Evolutionary conservation across 495 filamentous ascomycete species (phyloP).

Genomic region (Xylaria bambusicola): DNA sequence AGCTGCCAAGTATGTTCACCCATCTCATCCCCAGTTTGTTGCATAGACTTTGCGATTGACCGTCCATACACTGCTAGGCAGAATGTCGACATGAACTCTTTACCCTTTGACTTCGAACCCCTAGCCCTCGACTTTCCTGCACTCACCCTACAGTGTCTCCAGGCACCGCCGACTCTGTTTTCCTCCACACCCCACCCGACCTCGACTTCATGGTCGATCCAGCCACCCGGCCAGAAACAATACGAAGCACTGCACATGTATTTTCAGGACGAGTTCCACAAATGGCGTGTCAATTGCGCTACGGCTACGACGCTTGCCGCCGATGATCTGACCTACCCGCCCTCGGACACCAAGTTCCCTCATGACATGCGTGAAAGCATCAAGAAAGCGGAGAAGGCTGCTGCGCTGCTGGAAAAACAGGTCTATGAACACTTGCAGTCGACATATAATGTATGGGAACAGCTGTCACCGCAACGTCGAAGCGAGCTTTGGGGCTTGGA

Average conservation of each 20-base stretch:
- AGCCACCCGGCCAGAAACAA: slow-evolving; percentile 69
- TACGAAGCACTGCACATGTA: slow-evolving; percentile 67
- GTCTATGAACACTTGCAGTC: slow-evolving; percentile 67
- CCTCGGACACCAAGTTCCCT: slow-evolving; percentile 22
- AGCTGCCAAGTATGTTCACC: slow-evolving; percentile 69
- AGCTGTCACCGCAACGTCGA: slow-evolving; percentile 55
- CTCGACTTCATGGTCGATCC: slow-evolving; percentile 70
- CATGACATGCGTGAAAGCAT: slow-evolving; percentile 48
- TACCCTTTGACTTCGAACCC: slow-evolving; percentile 81
- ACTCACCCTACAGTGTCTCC: slow-evolving; percentile 76
- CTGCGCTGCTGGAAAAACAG: slow-evolving; percentile 59
- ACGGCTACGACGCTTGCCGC: slow-evolving; percentile 43
- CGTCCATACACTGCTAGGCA: slow-evolving; percentile 36
- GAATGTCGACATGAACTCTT: slow-evolving; percentile 46
- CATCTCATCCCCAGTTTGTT: not conserved
- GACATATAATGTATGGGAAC: slow-evolving; percentile 71
- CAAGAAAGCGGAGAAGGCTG: slow-evolving; percentile 39
- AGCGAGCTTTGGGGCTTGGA: slow-evolving; percentile 77
- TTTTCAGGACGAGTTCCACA: slow-evolving; percentile 64
- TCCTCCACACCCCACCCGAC: slow-evolving; percentile 69
- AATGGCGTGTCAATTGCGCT: slow-evolving; percentile 55
- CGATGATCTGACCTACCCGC: slow-evolving; percentile 46
- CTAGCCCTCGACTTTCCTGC: slow-evolving; percentile 78
- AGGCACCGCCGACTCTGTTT: slow-evolving; percentile 75
- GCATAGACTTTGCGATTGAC: slow-evolving; percentile 15